Base-by-base conservation (phyloP, 768 basidiomycete species). In the Clitopilus passeckerianus region DNA sequence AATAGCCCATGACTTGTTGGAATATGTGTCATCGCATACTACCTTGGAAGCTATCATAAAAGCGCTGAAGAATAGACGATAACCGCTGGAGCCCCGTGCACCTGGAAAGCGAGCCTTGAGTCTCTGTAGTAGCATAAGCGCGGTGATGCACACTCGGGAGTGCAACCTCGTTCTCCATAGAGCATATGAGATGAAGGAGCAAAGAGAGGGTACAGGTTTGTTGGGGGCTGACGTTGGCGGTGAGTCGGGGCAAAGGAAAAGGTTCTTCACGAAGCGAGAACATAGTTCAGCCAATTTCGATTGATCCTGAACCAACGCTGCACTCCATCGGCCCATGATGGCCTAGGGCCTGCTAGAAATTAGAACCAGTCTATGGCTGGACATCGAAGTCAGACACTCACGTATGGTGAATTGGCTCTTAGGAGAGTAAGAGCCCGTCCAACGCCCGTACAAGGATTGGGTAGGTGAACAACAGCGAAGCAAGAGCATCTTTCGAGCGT, bases 21-120 rank as follows among this genome's bases (percentile, higher is more conserved):
- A 91, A 70, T 95, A 95, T 0, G 92, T 95, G 65, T 95, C 93
- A 76, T 95, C 93, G 74, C 93, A 94, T 54, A 93, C 89, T n/a
- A 94, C 89, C 68, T 93, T 93, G 8, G 86, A 88, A 1, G 91
- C 86, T 67, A 95, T 91, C 93, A 95, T 95, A 71, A 93, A 93
- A 0, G 93, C 92, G 1, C 91, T 92, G 53, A 95, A 90, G 75
- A 94, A 95, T 14, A 96, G 75, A 0, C 93, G 83, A 69, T 95
- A 93, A 22, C 93, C 93, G 0, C 91, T 93, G 1, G 91, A 93
- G 10, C 94, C 93, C 27, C 90, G 85, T 5, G 92, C 93, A 6
- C 91, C 90, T 2, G 93, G 93, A 72, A 94, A 95, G 18, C 92
- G 87, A 30, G 86, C 86, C 75, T 97, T 97, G 61, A 97, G 79